A percentile compares a stretch with the other conserved stretches of the same genome.
Conservation (phyloP, 2,329 filamentous ascomycete species). For the Arthroderma uncinatum region DNA sequence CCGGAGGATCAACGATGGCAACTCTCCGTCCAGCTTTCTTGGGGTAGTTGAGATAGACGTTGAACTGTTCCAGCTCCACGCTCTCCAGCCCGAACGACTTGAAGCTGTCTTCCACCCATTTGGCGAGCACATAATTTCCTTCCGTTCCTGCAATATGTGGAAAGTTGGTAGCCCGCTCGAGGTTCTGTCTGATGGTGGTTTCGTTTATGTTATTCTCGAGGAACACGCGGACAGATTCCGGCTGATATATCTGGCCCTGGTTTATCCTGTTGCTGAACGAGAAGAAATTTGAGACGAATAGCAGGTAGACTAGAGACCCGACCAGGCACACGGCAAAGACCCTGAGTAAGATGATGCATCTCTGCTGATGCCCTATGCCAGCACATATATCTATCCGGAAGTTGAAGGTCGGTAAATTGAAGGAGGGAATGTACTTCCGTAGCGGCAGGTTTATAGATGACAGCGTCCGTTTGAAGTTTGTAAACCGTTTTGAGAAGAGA, state of each 20-base stretch:
- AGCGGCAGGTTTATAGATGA: conserved; percentile 45
- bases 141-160: conserved; percentile 91
- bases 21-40: conserved; percentile 64
- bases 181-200: conserved; percentile 56
- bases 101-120: conserved; percentile 75
- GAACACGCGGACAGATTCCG: conserved; percentile 67
- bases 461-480: conserved; percentile 46
- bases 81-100: conserved; percentile 60
- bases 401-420: conserved; percentile 26
- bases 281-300: conserved; percentile 80
- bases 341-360: conserved; percentile 59
- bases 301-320: conserved; percentile 64
- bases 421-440: conserved; percentile 35
- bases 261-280: conserved; percentile 53
- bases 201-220: conserved; percentile 63
- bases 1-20: conserved; percentile 62
- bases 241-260: conserved; percentile 62
- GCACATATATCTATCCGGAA: conserved; percentile 31
- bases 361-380: conserved; percentile 34
- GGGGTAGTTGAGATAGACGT: conserved; percentile 90
- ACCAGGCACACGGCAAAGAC: conserved; percentile 65
- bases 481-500: conserved; percentile 45
- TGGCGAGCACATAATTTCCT: conserved; percentile 74
- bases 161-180: conserved; percentile 68
- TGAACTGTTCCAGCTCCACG: conserved; percentile 64